These are phyloP conservation scores for Pyracantha coccinea DNA, from an alignment of 331 rosid genomes.

Conservation along the genomic window DNA sequence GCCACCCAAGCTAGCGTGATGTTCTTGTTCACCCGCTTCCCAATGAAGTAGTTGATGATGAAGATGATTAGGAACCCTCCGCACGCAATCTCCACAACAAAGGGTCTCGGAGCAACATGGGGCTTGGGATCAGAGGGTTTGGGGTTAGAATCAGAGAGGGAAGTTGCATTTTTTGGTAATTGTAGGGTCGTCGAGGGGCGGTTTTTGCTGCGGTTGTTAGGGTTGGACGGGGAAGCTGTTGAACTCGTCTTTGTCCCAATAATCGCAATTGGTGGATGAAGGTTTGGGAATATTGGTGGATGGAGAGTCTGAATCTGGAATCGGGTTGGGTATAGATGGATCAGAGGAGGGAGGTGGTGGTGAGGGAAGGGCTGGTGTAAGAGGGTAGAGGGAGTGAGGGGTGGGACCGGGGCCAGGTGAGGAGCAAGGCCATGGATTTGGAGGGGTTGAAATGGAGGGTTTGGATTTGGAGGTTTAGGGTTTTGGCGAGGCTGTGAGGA, in stretches of 20 bases:
- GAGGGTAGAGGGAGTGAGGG: constrained; percentile 21
- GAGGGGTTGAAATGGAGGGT: too few species aligned
- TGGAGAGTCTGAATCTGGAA: constrained; percentile 16
- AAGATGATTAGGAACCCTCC: constrained; percentile 58
- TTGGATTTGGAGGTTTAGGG: too few species aligned
- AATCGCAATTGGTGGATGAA: constrained; percentile 40
- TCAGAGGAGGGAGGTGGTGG: constrained; percentile 20
- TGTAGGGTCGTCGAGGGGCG: constrained; percentile 10
- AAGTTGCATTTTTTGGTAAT: constrained; percentile 15
- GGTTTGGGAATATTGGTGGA: constrained; percentile 45
- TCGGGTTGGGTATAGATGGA: constrained; percentile 33
- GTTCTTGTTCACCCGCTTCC: constrained; percentile 79
- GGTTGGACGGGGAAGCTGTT: constrained; percentile 56
- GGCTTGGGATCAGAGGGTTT: constrained; percentile 1
- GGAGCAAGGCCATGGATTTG: neutral
- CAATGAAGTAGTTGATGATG: constrained; percentile 61
- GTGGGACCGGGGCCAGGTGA: neutral
- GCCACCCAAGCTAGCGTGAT: constrained; percentile 57
- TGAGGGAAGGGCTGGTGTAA: neutral
- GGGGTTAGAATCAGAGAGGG: constrained; percentile 21
- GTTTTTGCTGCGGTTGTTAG: neutral
- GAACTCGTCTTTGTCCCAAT: constrained; percentile 95
- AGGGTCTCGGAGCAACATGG: constrained; percentile 27
- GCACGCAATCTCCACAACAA: constrained; percentile 56
- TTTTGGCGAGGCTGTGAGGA: too few species aligned